Evolutionary conservation across 169 alveolate genomes (phyloP), one percentile per base, ranked within the genome.

Genomic region (Eimeria zaria): DNA sequence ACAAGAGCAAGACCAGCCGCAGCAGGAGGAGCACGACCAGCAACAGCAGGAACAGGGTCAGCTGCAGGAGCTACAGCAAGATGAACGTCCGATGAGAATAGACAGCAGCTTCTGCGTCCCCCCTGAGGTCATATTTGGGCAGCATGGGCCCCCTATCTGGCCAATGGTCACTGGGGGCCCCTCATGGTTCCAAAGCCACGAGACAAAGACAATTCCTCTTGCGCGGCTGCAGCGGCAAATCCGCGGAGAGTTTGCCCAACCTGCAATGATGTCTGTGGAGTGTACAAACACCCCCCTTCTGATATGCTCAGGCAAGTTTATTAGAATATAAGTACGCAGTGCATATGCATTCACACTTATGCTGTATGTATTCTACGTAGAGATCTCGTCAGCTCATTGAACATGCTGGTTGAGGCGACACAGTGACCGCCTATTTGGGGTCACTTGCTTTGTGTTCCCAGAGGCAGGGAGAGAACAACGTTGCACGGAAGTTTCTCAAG

Each of bases 111-210:
- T 74, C 60, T 80, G 89, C 39, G 41, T 80, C 69, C 71, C 73
- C 30, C 73, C 64, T 7, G 90, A 81, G 51, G 71, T 11, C 9
- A 81, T 81, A 22, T 81, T 81, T 53, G 90, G 90, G 18, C 90
- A 53, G 46, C 24, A 81, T 9, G 90, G 90, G 30, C 90, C 90
- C 36, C 90, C 90, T 33, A 44, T 81, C 14, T 81, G 90, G 90
- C 90, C 90, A 27, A 48, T 81, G 71, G 71, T 81, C 20, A 81
- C 90, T 0, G 90, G 90, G 7, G 90, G 90, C 64, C 48, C 22
- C 48, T 48, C 90, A n/a, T 81, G 90, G 90, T 48, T n/a, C 30
- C 64, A 14, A 11, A 36, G 71, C 44, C 90, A 81, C 71, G 90
- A 44, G 71, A 48, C 90, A 33, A 81, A 81, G 71, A 53, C 73